Conservation (phyloP, 305 asterid species). For the Rubia tinctorum region DNA sequence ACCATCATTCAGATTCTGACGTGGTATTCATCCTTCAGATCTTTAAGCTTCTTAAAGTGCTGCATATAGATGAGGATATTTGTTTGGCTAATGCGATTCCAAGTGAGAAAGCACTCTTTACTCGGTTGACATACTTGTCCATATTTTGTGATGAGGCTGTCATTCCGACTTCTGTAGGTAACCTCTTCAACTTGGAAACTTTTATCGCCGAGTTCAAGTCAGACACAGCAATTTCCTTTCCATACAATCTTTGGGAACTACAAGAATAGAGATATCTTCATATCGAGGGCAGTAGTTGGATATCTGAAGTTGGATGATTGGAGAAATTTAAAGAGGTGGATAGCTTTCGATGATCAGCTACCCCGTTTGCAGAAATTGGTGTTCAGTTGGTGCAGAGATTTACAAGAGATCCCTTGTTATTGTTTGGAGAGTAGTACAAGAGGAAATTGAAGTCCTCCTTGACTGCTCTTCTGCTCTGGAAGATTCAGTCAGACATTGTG, state of each 20-base stretch:
- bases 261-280: not conserved
- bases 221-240: not conserved
- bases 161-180: not conserved
- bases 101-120: not conserved
- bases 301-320: not conserved
- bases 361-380: not conserved
- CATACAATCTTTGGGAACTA: not conserved
- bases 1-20: not conserved
- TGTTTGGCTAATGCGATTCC: not conserved
- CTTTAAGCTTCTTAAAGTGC: not conserved
- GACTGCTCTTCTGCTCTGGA: not conserved
- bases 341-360: not conserved
- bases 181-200: not conserved
- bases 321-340: not conserved
- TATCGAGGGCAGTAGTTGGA: too few species aligned
- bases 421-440: not conserved
- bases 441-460: not conserved
- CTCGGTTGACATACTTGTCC: not conserved
- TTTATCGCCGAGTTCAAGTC: not conserved
- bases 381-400: not conserved
- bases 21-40: not conserved
- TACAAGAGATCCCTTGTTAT: not conserved
- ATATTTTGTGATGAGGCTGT: not conserved
- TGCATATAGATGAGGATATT: not conserved
- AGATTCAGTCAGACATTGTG: not conserved